These are phyloP conservation scores for Epichloe sp. DNA, from an alignment of 2,329 filamentous ascomycete species.

Conservation along the genomic window DNA sequence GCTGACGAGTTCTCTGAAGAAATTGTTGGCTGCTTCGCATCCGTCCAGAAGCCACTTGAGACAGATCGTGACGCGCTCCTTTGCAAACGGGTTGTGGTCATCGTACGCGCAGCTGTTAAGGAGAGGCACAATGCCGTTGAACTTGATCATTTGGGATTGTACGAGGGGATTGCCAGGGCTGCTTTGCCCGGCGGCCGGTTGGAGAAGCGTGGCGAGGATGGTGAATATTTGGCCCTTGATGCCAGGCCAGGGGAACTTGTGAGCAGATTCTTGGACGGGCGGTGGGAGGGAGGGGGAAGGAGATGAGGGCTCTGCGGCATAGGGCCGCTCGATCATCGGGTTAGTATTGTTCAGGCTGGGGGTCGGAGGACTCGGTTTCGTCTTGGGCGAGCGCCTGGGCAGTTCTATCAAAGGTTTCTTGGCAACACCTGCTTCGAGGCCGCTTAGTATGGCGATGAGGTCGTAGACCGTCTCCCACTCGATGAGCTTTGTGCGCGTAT, in stretches of 20 bases:
- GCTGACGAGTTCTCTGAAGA: slow-evolving; percentile 51
- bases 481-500: slow-evolving; percentile 72
- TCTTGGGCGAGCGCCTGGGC: slow-evolving; percentile 17
- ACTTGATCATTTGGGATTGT: slow-evolving; percentile 73
- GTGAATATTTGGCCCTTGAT: slow-evolving; percentile 89
- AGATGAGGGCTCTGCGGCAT: slow-evolving; percentile 23
- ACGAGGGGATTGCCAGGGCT: slow-evolving; percentile 58
- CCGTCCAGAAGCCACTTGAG: slow-evolving; percentile 74
- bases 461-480: slow-evolving; percentile 90
- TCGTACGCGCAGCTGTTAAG: slow-evolving; percentile 86
- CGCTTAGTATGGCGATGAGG: slow-evolving; percentile 72
- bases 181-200: slow-evolving; percentile 55
- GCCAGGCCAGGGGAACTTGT: slow-evolving; percentile 54
- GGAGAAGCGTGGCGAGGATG: slow-evolving; percentile 77
- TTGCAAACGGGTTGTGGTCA: slow-evolving; percentile 86
- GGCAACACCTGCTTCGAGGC: slow-evolving; percentile 75
- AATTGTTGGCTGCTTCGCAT: slow-evolving; percentile 58
- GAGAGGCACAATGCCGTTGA: slow-evolving; percentile 76
- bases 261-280: slow-evolving; percentile 46
- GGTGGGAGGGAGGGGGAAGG: slow-evolving; percentile 24
- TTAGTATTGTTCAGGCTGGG: slow-evolving; percentile 10
- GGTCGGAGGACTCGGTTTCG: slow-evolving; percentile 18
- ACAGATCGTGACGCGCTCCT: slow-evolving; percentile 79
- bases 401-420: slow-evolving; percentile 56
- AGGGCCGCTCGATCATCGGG: slow-evolving; percentile 50